Base-by-base conservation (phyloP, 2,329 filamentous ascomycete genomes). In the Penicillium sp. region DNA sequence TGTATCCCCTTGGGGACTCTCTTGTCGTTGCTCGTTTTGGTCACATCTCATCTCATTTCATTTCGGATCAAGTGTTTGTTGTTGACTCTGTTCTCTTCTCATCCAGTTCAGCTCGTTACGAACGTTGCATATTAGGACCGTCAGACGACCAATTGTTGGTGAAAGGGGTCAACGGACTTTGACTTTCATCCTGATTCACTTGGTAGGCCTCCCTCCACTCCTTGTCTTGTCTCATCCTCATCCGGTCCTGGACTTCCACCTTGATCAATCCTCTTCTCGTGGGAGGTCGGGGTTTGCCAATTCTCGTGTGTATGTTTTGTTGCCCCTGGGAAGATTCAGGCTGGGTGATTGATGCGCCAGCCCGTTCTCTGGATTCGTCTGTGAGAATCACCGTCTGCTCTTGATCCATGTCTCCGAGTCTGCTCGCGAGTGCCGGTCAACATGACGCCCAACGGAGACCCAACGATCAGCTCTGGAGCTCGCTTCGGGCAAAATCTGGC, bases 81-180 rank as follows among this genome's bases (percentile, higher is more conserved):
- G 56, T 66, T 66, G 62, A 66, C 62, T 58, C 49, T 56, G 37
- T 48, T 47, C 46, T 32, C 11, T 18, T 57, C 49, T 55, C 50
- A 51, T 57, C 50, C 56, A 57, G 49, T 50, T 55, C 47, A 40
- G 51, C 41, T 51, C 52, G 44, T 34, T 46, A 45, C 48, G 52
- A 46, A 50, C 56, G 55, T 64, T 57, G 54, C 64, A 64, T 64
- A 65, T 63, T 63, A 64, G 54, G 56, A 48, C 46, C 53, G 46
- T 53, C 52, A n/a, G 46, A 52, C 55, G 60, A 59, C 58, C 18
- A 51, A 48, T 48, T 51, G 35, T 18, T 36, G 49, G 52, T 51
- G 48, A 44, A 18, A 44, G 43, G 43, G 35, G 51, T 52, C 46
- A 58, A 46, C 12, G 27, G 27, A 53, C 47, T 46, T 44, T 43